phyloP scores from a whole-genome alignment of 768 basidiomycete species.

The Rossbeevera mucosa region DNA sequence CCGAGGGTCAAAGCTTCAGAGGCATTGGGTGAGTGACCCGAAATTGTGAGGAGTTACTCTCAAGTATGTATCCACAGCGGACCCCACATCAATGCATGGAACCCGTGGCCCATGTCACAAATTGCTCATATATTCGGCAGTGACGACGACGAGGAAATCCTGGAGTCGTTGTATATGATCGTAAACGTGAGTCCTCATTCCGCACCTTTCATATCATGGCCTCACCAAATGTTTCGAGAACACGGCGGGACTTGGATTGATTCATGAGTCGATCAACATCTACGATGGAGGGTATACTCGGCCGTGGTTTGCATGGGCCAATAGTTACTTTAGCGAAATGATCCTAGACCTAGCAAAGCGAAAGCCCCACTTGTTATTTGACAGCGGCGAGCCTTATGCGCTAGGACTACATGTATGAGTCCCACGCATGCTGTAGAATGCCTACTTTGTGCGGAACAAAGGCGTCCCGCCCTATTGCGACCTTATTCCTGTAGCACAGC shows the following conservation, averaged over 20 bases:
- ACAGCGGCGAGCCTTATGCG: conserved; percentile 49
- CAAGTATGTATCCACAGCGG: conserved; percentile 41
- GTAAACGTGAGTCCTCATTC: conserved; percentile 52
- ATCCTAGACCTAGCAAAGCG: conserved; percentile 68
- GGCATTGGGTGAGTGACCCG: conserved; percentile 58
- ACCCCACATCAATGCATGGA: conserved; percentile 67
- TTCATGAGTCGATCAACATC: conserved; percentile 71
- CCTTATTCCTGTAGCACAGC: conserved; percentile 15
- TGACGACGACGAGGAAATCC: conserved; percentile 66
- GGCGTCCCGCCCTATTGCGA: neutral
- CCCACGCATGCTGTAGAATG: neutral
- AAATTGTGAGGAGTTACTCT: neutral
- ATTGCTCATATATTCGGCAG: conserved; percentile 71
- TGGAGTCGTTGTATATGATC: conserved; percentile 56
- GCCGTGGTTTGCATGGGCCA: conserved; percentile 81
- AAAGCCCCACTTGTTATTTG: conserved; percentile 66
- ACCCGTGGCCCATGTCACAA: conserved; percentile 84
- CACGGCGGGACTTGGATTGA: conserved; percentile 68
- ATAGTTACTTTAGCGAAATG: conserved; percentile 83
- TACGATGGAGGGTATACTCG: conserved; percentile 60
- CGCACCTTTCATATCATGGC: neutral
- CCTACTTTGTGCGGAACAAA: neutral
- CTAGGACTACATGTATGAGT: conserved; percentile 35
- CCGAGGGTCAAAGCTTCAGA: conserved; percentile 56
- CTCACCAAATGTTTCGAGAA: conserved; percentile 40